Conservation (phyloP, 352 stramenopile species). For the Pythium folliculosum region DNA sequence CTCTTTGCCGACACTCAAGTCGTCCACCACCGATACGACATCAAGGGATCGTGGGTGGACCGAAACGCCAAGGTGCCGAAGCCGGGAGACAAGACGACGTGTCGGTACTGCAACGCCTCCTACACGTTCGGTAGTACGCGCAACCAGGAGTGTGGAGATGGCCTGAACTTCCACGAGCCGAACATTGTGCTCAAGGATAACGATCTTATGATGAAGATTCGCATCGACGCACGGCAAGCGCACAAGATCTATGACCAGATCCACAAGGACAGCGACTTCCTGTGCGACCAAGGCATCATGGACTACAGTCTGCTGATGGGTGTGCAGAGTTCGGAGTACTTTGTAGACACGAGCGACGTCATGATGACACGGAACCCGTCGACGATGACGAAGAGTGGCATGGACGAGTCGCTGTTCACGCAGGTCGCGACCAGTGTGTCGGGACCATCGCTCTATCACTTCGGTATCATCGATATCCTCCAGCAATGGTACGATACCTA, state of each 20-base stretch:
- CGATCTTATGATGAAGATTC: slow-evolving; percentile 89
- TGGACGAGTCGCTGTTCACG: slow-evolving; percentile 72
- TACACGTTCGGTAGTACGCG: slow-evolving; percentile 88
- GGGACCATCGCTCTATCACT: slow-evolving; percentile 88
- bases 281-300: slow-evolving; percentile 91
- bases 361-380: slow-evolving; percentile 33
- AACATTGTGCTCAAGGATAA: slow-evolving; percentile 91
- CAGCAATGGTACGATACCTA: slow-evolving; percentile 74
- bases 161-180: slow-evolving; percentile 86
- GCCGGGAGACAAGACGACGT: slow-evolving; percentile 76
- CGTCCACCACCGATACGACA: slow-evolving; percentile 90
- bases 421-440: slow-evolving; percentile 86
- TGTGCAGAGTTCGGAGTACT: slow-evolving; percentile 89
- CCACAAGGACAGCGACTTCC: slow-evolving; percentile 87
- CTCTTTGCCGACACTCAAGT: slow-evolving; percentile 86
- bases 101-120: slow-evolving; percentile 84
- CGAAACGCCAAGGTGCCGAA: slow-evolving; percentile 85
- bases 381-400: slow-evolving; percentile 31
- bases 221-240: slow-evolving; percentile 73
- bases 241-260: slow-evolving; percentile 89
- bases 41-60: slow-evolving; percentile 91
- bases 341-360: slow-evolving; percentile 80
- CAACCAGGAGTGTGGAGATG: slow-evolving; percentile 83
- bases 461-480: slow-evolving; percentile 92
- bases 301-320: slow-evolving; percentile 92